Percentiles rank a stretch among this genome's conserved stretches.
phyloP scores from a whole-genome alignment of 495 filamentous ascomycete genomes.

The Neurospora intermedia region DNA sequence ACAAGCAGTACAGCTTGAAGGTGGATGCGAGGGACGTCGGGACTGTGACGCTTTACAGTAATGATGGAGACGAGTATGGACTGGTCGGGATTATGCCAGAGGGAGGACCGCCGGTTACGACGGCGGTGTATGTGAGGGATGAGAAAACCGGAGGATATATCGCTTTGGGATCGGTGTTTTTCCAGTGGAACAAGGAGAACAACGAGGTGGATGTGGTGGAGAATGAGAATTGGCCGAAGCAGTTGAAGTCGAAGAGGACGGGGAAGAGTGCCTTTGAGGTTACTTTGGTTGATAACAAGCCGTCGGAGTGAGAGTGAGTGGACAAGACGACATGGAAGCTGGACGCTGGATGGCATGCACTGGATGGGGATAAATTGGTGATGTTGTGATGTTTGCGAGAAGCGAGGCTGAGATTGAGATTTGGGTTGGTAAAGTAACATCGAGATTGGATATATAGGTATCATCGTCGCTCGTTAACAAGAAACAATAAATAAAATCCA shows the following conservation, averaged over 20 bases:
- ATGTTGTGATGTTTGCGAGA: not conserved
- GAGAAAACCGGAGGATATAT: not conserved
- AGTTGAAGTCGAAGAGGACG: not conserved
- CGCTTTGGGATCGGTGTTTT: not conserved
- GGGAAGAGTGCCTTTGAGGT: conserved; percentile 1
- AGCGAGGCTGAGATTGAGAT: not conserved
- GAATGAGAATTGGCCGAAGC: conserved; percentile 1
- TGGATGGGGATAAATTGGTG: not conserved
- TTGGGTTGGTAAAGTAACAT: not conserved
- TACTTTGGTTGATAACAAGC: conserved; percentile 3
- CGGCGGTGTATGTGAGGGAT: conserved; percentile 2
- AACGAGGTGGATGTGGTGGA: conserved; percentile 3
- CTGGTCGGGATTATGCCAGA: conserved; percentile 1
- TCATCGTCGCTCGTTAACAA: not conserved
- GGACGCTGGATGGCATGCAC: not conserved
- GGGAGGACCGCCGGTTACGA: conserved; percentile 1
- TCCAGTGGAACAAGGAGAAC: conserved; percentile 1
- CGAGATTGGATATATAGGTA: not conserved
- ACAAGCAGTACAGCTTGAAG: conserved; percentile 1
- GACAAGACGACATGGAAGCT: not conserved
- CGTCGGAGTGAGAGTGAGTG: not conserved
- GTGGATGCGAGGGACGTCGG: not conserved
- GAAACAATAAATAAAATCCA: not conserved
- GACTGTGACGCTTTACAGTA: not conserved
- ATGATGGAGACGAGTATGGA: not conserved